Conservation (phyloP, 2,329 filamentous ascomycete genomes). For the Ophiosphaerella narmari region DNA sequence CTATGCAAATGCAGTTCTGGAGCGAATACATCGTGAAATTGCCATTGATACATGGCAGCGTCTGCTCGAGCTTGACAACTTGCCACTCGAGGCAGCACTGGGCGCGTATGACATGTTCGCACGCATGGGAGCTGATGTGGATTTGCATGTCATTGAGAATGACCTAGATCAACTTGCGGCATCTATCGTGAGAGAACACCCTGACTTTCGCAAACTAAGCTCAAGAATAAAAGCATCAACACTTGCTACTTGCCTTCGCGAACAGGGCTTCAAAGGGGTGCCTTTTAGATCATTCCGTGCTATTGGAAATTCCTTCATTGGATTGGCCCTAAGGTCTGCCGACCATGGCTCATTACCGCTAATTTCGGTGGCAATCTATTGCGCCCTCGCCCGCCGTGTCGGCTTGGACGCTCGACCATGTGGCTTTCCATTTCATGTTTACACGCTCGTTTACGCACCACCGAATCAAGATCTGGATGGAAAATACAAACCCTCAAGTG, state of each 20-base stretch:
- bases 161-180: slow-evolving; percentile 68
- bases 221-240: slow-evolving; percentile 70
- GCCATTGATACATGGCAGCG: slow-evolving; percentile 78
- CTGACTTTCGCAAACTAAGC: slow-evolving; percentile 60
- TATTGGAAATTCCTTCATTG: slow-evolving; percentile 85
- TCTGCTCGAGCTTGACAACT: slow-evolving; percentile 55
- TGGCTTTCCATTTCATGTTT: slow-evolving; percentile 82
- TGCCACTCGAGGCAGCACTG: slow-evolving; percentile 73
- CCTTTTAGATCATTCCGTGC: slow-evolving; percentile 76
- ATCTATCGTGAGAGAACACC: slow-evolving; percentile 59
- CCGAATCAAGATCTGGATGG: slow-evolving; percentile 59
- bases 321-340: slow-evolving; percentile 73
- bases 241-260: slow-evolving; percentile 71
- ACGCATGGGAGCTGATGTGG: slow-evolving; percentile 71
- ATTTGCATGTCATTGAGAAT: slow-evolving; percentile 67
- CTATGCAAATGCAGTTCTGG: slow-evolving; percentile 74
- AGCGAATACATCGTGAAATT: slow-evolving; percentile 77
- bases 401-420: slow-evolving; percentile 79
- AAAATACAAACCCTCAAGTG: slow-evolving; percentile 36
- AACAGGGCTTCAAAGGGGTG: slow-evolving; percentile 71
- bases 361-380: slow-evolving; percentile 86
- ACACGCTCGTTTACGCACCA: slow-evolving; percentile 73
- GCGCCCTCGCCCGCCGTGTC: slow-evolving; percentile 73
- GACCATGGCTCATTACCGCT: slow-evolving; percentile 82
- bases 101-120: slow-evolving; percentile 91